Evolutionary conservation across 176 grass and related monocot genomes (phyloP).

Genomic region (Lolium rigidum): DNA sequence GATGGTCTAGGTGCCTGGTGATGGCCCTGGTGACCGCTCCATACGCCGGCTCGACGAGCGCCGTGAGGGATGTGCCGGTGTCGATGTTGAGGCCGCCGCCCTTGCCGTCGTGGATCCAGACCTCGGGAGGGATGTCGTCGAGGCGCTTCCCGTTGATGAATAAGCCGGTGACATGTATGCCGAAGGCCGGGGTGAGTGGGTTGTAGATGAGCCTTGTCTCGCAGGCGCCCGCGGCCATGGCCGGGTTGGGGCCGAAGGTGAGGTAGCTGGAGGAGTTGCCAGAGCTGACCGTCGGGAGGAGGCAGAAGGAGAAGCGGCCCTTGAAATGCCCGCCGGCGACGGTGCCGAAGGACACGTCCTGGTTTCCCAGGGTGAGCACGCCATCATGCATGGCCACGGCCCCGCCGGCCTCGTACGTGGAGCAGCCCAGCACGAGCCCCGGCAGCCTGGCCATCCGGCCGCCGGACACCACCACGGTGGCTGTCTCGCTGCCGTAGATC

Average conservation of each 20-base stretch:
- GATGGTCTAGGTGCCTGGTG: conserved; percentile 40
- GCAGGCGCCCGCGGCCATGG: background rate
- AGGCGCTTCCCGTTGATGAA: conserved; percentile 54
- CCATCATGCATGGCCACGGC: conserved; percentile 68
- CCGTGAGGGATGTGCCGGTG: conserved; percentile 73
- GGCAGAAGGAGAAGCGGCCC: conserved; percentile 88
- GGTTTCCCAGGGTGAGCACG: conserved; percentile 72
- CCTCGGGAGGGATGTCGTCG: conserved; percentile 45
- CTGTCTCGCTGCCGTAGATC: conserved; percentile 73
- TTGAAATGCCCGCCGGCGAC: conserved; percentile 55
- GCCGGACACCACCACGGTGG: conserved; percentile 60
- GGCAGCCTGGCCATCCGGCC: conserved; percentile 64
- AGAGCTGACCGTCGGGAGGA: conserved; percentile 60
- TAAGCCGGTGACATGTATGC: conserved; percentile 41
- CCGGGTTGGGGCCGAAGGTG: background rate
- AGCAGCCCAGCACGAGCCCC: conserved; percentile 75
- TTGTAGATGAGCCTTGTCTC: conserved; percentile 53
- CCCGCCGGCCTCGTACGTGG: conserved; percentile 50
- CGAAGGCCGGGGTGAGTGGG: conserved; percentile 8
- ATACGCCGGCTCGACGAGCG: conserved; percentile 59
- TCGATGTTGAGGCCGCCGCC: conserved; percentile 70
- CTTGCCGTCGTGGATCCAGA: conserved; percentile 32
- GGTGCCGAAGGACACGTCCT: conserved; percentile 56
- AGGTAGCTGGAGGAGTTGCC: conserved; percentile 43
- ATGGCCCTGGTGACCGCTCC: conserved; percentile 46